phyloP scores from a whole-genome alignment of 345 rosid species.

The Linum lewisii region DNA sequence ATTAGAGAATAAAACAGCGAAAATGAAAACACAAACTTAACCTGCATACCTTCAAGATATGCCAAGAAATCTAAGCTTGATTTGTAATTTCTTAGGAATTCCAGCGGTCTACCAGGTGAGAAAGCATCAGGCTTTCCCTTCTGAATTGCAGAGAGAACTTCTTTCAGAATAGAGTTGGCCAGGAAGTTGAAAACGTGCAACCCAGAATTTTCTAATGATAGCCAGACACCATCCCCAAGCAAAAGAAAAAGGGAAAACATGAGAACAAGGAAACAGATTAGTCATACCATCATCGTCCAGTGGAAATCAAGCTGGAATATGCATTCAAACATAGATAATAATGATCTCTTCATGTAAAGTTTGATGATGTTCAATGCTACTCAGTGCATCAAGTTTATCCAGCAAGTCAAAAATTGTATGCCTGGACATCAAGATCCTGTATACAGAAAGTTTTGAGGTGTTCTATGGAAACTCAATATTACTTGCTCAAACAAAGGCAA shows the following conservation, averaged over 20 bases:
- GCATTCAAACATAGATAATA: background rate
- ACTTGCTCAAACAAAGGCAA: background rate
- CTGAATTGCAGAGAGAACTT: constrained; percentile 74
- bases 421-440: too few species aligned
- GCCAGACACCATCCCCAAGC: constrained; percentile 8
- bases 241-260: background rate
- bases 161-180: constrained; percentile 93
- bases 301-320: background rate
- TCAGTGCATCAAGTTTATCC: background rate
- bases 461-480: background rate
- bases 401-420: too few species aligned
- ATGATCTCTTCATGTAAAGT: constrained; percentile 1
- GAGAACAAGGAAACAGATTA: background rate
- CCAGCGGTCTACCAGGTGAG: constrained; percentile 96
- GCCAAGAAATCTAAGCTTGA: constrained; percentile 80
- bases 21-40: background rate
- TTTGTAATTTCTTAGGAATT: constrained; percentile 84
- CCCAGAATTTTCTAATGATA: constrained; percentile 68
- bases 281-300: background rate
- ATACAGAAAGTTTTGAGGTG: background rate
- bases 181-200: constrained; percentile 91
- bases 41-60: constrained; percentile 70
- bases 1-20: too few species aligned
- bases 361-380: background rate
- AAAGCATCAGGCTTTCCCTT: constrained; percentile 94